phyloP scores from a whole-genome alignment of 2,329 filamentous ascomycete species.

The Calonectria naviculata region DNA sequence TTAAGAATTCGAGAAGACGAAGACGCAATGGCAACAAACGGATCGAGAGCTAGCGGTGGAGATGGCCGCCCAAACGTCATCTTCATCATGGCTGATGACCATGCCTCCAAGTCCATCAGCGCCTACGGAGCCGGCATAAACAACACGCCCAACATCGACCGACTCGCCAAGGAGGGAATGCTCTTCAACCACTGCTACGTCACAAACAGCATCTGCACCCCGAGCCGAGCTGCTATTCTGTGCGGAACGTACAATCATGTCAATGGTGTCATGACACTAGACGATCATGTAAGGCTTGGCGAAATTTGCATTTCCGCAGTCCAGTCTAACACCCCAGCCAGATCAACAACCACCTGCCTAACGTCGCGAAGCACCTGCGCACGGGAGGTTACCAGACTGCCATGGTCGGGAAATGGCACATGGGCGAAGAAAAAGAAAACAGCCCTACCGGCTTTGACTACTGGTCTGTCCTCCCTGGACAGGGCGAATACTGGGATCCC shows the following conservation, averaged over 20 bases:
- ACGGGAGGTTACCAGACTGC: constrained; percentile 60
- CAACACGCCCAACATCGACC: constrained; percentile 61
- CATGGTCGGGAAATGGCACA: constrained; percentile 66
- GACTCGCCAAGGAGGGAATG: constrained; percentile 61
- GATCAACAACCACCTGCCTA: constrained; percentile 62
- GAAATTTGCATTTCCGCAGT: background rate
- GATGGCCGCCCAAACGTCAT: constrained; percentile 43
- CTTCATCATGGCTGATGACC: constrained; percentile 67
- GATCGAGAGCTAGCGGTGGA: background rate
- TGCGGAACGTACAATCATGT: constrained; percentile 64
- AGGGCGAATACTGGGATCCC: constrained; percentile 64
- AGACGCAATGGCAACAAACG: constrained; percentile 15
- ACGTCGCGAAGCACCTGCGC: constrained; percentile 62
- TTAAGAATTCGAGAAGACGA: background rate
- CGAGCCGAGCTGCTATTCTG: constrained; percentile 61
- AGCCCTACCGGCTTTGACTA: constrained; percentile 63
- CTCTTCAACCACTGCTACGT: constrained; percentile 65
- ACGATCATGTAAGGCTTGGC: constrained; percentile 44
- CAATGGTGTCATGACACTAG: constrained; percentile 62
- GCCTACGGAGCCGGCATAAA: constrained; percentile 64
- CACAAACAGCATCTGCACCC: constrained; percentile 65
- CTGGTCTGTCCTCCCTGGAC: constrained; percentile 62
- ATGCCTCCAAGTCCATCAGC: constrained; percentile 61
- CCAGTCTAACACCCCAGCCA: background rate
- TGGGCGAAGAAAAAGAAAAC: constrained; percentile 58